phyloP scores from a whole-genome alignment of 2,329 filamentous ascomycete species.

The Fusarium sp. region DNA sequence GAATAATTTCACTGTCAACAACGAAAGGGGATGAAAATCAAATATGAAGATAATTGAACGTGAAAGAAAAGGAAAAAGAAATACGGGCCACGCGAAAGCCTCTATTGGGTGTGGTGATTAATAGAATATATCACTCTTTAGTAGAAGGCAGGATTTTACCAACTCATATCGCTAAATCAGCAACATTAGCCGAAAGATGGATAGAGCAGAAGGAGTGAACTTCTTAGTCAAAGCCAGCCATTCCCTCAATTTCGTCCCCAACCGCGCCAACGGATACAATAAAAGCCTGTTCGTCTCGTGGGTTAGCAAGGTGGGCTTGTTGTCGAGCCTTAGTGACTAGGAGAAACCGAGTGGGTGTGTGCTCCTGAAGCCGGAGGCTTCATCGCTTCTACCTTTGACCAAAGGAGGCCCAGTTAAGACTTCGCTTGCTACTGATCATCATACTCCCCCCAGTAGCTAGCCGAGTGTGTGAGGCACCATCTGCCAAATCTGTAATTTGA shows the following conservation, averaged over 20 bases:
- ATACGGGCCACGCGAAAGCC: neutral
- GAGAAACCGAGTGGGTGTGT: neutral
- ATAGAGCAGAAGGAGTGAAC: neutral
- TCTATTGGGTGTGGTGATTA: neutral
- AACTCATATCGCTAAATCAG: neutral
- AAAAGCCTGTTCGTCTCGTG: neutral
- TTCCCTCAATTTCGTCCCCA: neutral
- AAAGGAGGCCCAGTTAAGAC: neutral
- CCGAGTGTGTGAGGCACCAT: neutral
- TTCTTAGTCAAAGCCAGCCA: neutral
- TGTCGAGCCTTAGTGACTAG: neutral
- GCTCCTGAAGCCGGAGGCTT: neutral
- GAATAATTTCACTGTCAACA: neutral
- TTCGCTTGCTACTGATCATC: neutral
- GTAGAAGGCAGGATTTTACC: neutral
- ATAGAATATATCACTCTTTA: neutral
- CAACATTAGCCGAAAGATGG: neutral
- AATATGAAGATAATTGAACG: neutral
- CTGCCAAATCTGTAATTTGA: neutral
- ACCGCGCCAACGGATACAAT: neutral
- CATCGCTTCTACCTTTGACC: neutral
- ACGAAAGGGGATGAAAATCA: neutral
- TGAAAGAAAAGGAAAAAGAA: neutral
- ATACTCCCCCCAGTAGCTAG: neutral
- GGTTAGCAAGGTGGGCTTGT: neutral